phyloP scores from a whole-genome alignment of 202 grass and related monocot genomes.

The Zizania palustris region DNA sequence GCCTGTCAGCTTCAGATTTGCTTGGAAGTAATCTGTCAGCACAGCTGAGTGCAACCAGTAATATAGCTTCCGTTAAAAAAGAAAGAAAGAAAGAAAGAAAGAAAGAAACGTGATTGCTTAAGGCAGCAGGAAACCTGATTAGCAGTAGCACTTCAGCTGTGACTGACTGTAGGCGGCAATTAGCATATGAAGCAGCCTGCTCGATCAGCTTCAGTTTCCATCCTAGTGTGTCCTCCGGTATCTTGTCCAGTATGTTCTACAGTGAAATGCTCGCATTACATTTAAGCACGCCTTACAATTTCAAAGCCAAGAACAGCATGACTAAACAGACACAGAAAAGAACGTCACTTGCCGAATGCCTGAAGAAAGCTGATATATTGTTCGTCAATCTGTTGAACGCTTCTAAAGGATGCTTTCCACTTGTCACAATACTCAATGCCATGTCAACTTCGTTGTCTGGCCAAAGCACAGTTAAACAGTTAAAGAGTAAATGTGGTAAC shows the following conservation, averaged over 20 bases:
- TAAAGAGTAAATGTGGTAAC: neutral
- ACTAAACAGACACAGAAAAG: neutral
- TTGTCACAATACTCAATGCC: slow-evolving; percentile 48
- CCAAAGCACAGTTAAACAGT: neutral
- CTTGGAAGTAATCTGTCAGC: slow-evolving; percentile 68
- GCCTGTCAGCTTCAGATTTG: slow-evolving; percentile 62
- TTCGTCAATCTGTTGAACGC: slow-evolving; percentile 53
- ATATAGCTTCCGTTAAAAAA: no score
- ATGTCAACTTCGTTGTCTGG: slow-evolving; percentile 59
- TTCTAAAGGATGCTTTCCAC: slow-evolving; percentile 53
- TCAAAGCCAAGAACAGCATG: neutral
- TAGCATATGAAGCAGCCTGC: slow-evolving; percentile 51
- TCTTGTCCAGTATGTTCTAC: slow-evolving; percentile 57
- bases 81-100: no score
- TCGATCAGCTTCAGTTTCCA: slow-evolving; percentile 65
- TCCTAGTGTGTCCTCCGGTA: slow-evolving; percentile 59
- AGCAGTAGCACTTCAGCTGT: slow-evolving; percentile 62
- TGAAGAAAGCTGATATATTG: slow-evolving; percentile 52
- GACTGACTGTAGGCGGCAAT: slow-evolving; percentile 56
- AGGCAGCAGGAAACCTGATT: slow-evolving; percentile 43
- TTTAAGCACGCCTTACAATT: neutral
- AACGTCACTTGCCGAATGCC: slow-evolving; percentile 52
- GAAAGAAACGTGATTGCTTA: neutral
- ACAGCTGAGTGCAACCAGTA: slow-evolving; percentile 45
- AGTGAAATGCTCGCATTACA: slow-evolving; percentile 28